Evolutionary conservation across 192 early-diverging fungal species (phyloP).

Genomic region (Backusella tuberculispora): DNA sequence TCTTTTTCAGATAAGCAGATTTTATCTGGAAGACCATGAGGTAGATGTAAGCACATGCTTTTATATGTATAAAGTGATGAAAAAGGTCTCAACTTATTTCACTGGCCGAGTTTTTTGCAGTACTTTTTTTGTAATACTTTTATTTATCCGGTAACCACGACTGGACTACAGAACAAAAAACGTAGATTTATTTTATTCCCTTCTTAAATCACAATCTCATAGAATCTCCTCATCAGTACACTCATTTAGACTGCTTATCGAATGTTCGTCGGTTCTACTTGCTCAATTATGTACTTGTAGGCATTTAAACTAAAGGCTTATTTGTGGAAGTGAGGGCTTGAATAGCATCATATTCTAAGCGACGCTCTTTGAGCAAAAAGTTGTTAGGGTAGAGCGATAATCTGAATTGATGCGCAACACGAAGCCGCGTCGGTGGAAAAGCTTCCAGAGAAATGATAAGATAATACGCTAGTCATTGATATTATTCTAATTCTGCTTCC

Average conservation of each 20-base stretch:
- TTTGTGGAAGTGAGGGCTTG: constrained; percentile 13
- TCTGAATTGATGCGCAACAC: constrained; percentile 8
- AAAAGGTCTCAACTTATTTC: too few relatives aligned
- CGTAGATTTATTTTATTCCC: too few relatives aligned
- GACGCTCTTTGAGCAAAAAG: constrained; percentile 15
- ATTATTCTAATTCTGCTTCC: not conserved
- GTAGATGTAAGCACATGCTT: not conserved
- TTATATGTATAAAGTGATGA: too few relatives aligned
- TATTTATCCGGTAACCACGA: too few relatives aligned
- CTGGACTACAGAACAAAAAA: too few relatives aligned
- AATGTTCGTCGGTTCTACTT: constrained; percentile 14
- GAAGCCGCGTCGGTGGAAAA: constrained; percentile 7
- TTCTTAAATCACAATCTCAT: constrained; percentile 14
- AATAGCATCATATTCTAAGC: constrained; percentile 17
- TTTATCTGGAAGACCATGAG: not conserved
- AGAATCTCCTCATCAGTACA: constrained; percentile 15
- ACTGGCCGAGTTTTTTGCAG: too few relatives aligned
- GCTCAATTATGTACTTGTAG: constrained; percentile 11
- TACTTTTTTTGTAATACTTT: too few relatives aligned
- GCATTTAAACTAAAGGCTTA: constrained; percentile 13
- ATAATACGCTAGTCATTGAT: not conserved
- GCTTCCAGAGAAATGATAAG: constrained; percentile 2
- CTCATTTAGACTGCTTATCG: constrained; percentile 13
- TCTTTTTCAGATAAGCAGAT: not conserved
- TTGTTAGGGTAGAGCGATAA: constrained; percentile 17